A percentile compares a stretch with the other conserved stretches of the same genome.
Evolutionary conservation across 2,329 filamentous ascomycete species (phyloP).

Genomic region (Epichloe bromicola): DNA sequence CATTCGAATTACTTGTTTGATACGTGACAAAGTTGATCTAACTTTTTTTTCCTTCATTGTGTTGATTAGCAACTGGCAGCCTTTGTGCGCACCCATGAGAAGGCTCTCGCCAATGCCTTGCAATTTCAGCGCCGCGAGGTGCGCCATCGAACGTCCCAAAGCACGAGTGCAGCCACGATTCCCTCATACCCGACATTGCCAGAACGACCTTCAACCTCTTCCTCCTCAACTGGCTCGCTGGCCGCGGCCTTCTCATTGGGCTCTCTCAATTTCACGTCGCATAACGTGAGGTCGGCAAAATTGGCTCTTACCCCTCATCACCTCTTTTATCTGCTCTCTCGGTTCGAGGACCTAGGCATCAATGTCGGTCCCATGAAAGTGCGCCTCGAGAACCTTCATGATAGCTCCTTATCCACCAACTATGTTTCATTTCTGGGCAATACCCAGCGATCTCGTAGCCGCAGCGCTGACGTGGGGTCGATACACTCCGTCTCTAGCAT

Average conservation of each 20-base stretch:
- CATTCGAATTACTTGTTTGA: background rate
- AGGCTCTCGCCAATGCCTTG: constrained; percentile 88
- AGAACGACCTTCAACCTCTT: constrained; percentile 50
- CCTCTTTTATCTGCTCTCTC: constrained; percentile 88
- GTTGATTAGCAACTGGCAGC: constrained; percentile 69
- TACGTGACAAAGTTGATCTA: constrained; percentile 12
- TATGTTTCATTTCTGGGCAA: constrained; percentile 93
- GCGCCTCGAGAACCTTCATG: constrained; percentile 85
- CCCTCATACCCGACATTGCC: constrained; percentile 45
- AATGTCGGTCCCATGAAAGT: constrained; percentile 93
- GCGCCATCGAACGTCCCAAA: constrained; percentile 57
- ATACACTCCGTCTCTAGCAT: constrained; percentile 95
- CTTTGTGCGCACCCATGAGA: constrained; percentile 95
- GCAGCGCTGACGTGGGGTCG: constrained; percentile 72
- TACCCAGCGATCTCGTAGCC: constrained; percentile 61
- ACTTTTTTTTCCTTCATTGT: constrained; percentile 8
- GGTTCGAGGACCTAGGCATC: constrained; percentile 86
- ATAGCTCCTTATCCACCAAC: constrained; percentile 72
- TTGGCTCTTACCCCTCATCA: constrained; percentile 90
- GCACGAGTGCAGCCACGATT: constrained; percentile 43
- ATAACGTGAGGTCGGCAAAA: constrained; percentile 77
- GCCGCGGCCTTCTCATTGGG: constrained; percentile 81
- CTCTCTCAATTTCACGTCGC: constrained; percentile 71
- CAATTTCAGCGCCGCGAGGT: constrained; percentile 64
- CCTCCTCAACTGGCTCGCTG: constrained; percentile 61